These are phyloP conservation scores for Musa balbisiana DNA, from an alignment of 202 grass and related monocot species.

Conservation along the genomic window DNA sequence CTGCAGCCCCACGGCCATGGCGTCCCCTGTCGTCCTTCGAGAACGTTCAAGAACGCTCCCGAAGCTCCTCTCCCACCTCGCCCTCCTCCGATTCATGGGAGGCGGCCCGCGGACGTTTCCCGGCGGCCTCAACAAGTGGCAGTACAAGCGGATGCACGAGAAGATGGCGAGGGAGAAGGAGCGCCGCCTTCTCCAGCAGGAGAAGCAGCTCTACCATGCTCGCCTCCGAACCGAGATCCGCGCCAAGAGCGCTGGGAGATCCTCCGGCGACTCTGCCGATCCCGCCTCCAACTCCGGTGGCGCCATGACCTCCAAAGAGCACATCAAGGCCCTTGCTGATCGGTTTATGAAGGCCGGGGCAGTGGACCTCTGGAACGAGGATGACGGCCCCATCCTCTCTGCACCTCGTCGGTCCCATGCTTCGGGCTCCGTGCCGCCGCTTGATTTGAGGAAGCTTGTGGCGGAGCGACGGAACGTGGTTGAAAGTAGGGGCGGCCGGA, in stretches of 20 bases:
- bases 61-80: conserved; percentile 19
- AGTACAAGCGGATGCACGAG: conserved; percentile 90
- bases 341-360: conserved; percentile 63
- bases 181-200: conserved; percentile 54
- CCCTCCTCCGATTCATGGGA: conserved; percentile 39
- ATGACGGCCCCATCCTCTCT: conserved; percentile 56
- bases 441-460: conserved; percentile 20
- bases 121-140: conserved; percentile 72
- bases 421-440: neutral
- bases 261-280: conserved; percentile 4
- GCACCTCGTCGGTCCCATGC: neutral
- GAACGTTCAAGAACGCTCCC: conserved; percentile 21
- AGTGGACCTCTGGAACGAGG: conserved; percentile 91
- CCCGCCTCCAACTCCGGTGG: neutral
- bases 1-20: neutral
- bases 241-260: conserved; percentile 21
- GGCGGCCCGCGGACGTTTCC: conserved; percentile 78
- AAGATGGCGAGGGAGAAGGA: conserved; percentile 74
- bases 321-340: conserved; percentile 58
- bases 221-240: conserved; percentile 73
- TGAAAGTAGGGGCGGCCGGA: neutral
- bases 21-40: conserved; percentile 13
- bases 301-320: conserved; percentile 47
- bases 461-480: neutral
- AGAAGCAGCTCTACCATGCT: conserved; percentile 89